Evolutionary conservation across 129 eudicot genomes (phyloP).

Genomic region (Flaveria brownii): DNA sequence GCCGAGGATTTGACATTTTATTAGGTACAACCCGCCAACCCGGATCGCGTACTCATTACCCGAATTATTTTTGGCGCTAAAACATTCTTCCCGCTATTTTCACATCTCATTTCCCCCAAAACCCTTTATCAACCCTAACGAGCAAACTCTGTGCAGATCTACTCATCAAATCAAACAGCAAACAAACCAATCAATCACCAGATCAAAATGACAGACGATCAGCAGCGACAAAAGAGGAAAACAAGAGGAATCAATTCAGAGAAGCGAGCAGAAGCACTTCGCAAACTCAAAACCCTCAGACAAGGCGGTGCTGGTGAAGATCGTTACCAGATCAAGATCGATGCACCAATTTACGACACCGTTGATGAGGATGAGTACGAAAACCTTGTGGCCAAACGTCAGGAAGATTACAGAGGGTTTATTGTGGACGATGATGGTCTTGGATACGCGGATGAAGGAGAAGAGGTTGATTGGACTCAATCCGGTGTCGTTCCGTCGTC

Average conservation of each 20-base stretch:
- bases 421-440: constrained; percentile 82
- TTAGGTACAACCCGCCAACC: not conserved
- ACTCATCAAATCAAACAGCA: constrained; percentile 9
- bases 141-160: constrained; percentile 22
- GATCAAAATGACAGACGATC: constrained; percentile 56
- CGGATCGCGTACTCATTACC: not conserved
- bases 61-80: constrained; percentile 32
- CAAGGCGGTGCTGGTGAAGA: constrained; percentile 55
- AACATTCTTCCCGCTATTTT: constrained; percentile 36
- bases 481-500: constrained; percentile 54
- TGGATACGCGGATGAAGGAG: constrained; percentile 82
- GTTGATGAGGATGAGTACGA: constrained; percentile 87
- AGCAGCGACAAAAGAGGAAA: constrained; percentile 50
- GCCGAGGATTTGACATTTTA: not conserved
- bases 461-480: constrained; percentile 74
- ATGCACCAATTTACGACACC: constrained; percentile 79
- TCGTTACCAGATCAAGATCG: constrained; percentile 63
- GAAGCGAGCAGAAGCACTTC: constrained; percentile 68
- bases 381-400: constrained; percentile 73
- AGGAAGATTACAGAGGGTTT: constrained; percentile 64
- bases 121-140: constrained; percentile 21
- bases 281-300: constrained; percentile 67
- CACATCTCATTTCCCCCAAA: constrained; percentile 16
- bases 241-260: constrained; percentile 44
- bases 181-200: not conserved